Evolutionary conservation across 768 basidiomycete genomes (phyloP).

Genomic region (Leccinum longicurvipes): DNA sequence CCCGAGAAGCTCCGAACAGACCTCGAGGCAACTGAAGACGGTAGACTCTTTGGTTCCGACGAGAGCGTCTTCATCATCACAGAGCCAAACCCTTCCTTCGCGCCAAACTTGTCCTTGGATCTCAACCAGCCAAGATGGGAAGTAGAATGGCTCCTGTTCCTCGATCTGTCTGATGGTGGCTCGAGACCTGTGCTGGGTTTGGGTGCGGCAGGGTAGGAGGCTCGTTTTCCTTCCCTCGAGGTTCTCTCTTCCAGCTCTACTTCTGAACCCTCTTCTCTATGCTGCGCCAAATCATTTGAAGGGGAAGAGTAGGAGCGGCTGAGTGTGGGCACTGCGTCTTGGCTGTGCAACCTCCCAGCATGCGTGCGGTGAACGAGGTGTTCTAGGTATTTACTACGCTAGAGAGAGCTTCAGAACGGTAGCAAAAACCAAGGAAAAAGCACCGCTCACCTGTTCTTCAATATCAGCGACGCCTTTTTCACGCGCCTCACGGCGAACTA

Average conservation of each 20-base stretch:
- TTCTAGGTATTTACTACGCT: constrained; percentile 77
- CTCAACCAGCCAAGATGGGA: constrained; percentile 59
- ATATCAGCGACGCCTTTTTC: constrained; percentile 52
- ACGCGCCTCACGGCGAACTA: constrained; percentile 56
- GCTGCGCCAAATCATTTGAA: not conserved
- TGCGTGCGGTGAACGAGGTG: constrained; percentile 68
- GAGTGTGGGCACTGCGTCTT: constrained; percentile 61
- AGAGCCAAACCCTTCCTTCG: constrained; percentile 7
- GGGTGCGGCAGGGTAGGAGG: constrained; percentile 17
- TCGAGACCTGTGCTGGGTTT: constrained; percentile 8
- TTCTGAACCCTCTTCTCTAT: not conserved
- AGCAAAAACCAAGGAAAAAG: not conserved
- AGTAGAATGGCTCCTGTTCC: constrained; percentile 55
- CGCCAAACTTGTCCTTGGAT: constrained; percentile 26
- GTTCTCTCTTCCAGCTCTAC: not conserved
- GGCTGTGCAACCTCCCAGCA: constrained; percentile 70
- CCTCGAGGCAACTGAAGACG: constrained; percentile 1
- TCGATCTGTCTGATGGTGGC: constrained; percentile 25
- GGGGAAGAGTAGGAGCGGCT: constrained; percentile 33
- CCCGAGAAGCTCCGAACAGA: constrained; percentile 21
- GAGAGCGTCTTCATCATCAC: constrained; percentile 14
- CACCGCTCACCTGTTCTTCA: constrained; percentile 52
- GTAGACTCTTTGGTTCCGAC: constrained; percentile 12
- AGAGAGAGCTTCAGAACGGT: constrained; percentile 8
- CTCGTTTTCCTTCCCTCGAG: constrained; percentile 18